Conservation (phyloP, 352 stramenopile species). For the Pythium brachiatum region DNA sequence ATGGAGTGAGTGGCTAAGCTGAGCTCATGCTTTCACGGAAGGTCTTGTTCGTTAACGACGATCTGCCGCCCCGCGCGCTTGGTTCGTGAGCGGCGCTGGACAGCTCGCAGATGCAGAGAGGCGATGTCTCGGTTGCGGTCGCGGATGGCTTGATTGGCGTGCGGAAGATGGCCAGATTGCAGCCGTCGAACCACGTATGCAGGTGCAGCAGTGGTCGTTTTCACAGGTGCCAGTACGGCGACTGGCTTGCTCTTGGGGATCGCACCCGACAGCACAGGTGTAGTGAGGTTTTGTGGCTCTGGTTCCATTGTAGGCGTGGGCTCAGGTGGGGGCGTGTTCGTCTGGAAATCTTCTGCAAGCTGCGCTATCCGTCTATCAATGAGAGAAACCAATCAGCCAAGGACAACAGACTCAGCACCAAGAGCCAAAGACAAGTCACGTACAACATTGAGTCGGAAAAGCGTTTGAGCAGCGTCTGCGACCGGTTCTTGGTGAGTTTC, state of each 20-base stretch:
- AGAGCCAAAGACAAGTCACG: not conserved
- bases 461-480: slow-evolving; percentile 22
- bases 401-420: not conserved
- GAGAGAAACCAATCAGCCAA: not conserved
- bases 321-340: not conserved
- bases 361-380: not conserved
- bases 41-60: slow-evolving; percentile 34
- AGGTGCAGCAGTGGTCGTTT: not conserved
- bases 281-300: not conserved
- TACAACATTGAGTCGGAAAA: slow-evolving; percentile 34
- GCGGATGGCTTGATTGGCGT: slow-evolving; percentile 14
- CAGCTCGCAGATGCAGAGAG: slow-evolving; percentile 45
- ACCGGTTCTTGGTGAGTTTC: slow-evolving; percentile 17
- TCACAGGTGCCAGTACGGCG: slow-evolving; percentile 14
- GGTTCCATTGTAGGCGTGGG: not conserved
- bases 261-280: not conserved
- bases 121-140: slow-evolving; percentile 73
- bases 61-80: slow-evolving; percentile 30
- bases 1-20: not conserved
- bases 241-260: not conserved
- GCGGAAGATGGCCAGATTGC: not conserved
- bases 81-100: slow-evolving; percentile 50
- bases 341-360: not conserved
- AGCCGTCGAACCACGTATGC: not conserved
- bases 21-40: slow-evolving; percentile 5